Evolutionary conservation across 163 green algal genomes (phyloP).

Genomic region (Scenedesmus sp.): DNA sequence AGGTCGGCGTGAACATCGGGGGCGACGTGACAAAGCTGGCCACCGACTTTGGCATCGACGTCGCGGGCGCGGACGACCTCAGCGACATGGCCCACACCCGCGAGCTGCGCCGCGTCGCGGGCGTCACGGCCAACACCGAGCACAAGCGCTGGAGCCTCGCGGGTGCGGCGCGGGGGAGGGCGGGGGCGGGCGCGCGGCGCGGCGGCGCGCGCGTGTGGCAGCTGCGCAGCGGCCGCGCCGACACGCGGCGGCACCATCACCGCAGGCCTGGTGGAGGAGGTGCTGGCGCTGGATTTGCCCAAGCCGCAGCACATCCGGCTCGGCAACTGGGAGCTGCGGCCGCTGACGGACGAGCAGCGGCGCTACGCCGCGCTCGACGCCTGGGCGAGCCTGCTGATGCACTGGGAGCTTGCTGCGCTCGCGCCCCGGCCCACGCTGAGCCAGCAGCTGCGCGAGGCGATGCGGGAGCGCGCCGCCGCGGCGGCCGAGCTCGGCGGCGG

Average conservation of each 20-base stretch:
- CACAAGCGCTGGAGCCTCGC: conserved; percentile 36
- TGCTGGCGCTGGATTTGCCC: conserved; percentile 29
- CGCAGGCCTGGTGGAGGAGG: conserved; percentile 10
- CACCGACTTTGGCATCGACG: conserved; percentile 15
- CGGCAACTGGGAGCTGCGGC: conserved; percentile 42
- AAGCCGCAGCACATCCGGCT: conserved; percentile 33
- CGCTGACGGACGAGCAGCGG: conserved; percentile 30
- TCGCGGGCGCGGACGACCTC: conserved; percentile 11
- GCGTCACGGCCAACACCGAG: conserved; percentile 29
- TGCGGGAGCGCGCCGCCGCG: no score
- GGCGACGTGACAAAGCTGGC: conserved; percentile 38
- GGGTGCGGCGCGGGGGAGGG: background rate
- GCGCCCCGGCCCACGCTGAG: conserved; percentile 1
- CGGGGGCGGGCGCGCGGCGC: background rate
- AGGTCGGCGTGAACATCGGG: conserved; percentile 37
- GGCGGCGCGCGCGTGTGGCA: background rate
- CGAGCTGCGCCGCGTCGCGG: conserved; percentile 13
- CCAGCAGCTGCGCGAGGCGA: background rate
- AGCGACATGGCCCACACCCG: conserved; percentile 17
- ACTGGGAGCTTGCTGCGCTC: conserved; percentile 10
- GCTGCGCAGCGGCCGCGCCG: no score
- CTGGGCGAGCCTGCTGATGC: conserved; percentile 25
- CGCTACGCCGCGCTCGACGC: conserved; percentile 38
- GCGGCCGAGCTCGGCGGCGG: background rate
- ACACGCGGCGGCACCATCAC: no score